Percentiles rank a stretch among this genome's conserved stretches.
phyloP scores from a whole-genome alignment of 2,329 filamentous ascomycete species.

The Colletotrichum acutatum region DNA sequence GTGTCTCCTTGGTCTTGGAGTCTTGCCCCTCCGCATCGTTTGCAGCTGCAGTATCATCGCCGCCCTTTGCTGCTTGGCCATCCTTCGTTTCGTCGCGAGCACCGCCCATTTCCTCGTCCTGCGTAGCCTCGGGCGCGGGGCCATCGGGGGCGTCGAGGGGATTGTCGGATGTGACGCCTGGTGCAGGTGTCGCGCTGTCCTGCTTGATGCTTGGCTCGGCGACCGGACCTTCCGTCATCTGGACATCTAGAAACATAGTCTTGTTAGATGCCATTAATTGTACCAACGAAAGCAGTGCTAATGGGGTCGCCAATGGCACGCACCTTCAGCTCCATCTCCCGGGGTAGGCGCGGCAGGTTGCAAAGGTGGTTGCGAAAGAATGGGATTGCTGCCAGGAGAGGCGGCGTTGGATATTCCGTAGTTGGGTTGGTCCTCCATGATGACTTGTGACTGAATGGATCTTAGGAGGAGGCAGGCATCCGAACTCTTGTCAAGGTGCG shows the following conservation, averaged over 20 bases:
- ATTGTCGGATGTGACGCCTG: conserved; percentile 66
- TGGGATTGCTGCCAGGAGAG: conserved; percentile 67
- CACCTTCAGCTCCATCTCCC: conserved; percentile 28
- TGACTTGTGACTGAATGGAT: conserved; percentile 39
- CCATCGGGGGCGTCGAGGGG: conserved; percentile 76
- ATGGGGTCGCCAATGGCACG: conserved; percentile 33
- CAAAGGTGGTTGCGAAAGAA: conserved; percentile 65
- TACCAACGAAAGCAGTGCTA: conserved; percentile 22
- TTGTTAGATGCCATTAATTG: conserved; percentile 4
- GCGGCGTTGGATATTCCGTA: conserved; percentile 69
- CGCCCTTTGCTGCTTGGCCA: conserved; percentile 52
- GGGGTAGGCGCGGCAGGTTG: conserved; percentile 41
- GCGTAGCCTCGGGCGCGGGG: conserved; percentile 71
- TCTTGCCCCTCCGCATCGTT: conserved; percentile 62
- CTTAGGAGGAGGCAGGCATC: conserved; percentile 35
- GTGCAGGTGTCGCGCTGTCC: conserved; percentile 69
- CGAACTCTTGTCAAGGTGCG: conserved; percentile 11
- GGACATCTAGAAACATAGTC: conserved; percentile 61
- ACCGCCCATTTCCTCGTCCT: conserved; percentile 87
- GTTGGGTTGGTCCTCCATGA: conserved; percentile 69
- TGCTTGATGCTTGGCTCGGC: conserved; percentile 66
- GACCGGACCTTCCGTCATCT: conserved; percentile 67
- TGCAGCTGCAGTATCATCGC: conserved; percentile 57
- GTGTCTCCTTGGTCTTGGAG: conserved; percentile 79
- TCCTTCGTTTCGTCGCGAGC: conserved; percentile 61